A percentile compares a stretch with the other conserved stretches of the same genome.
Evolutionary conservation across 495 filamentous ascomycete genomes (phyloP).

Genomic region (Tricharina praecox): DNA sequence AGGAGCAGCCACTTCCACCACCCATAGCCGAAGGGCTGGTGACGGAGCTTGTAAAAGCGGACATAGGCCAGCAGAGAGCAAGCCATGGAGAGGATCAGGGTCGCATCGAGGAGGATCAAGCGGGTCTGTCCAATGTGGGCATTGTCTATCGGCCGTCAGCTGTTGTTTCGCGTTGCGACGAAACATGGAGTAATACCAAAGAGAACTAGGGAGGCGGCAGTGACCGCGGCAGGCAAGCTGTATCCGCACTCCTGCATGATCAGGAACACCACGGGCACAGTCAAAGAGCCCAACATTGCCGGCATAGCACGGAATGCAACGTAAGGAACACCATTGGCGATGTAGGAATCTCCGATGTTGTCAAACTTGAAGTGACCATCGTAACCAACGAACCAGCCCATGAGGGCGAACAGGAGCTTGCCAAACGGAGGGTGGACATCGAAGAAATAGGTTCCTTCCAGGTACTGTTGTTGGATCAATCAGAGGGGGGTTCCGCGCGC

Average conservation of each 20-base stretch:
- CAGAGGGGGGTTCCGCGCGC: constrained; percentile 6
- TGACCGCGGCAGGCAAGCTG: constrained; percentile 75
- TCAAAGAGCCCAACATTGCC: constrained; percentile 75
- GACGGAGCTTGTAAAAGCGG: constrained; percentile 91
- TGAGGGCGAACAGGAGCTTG: constrained; percentile 75
- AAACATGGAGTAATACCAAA: constrained; percentile 33
- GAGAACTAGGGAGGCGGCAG: constrained; percentile 71
- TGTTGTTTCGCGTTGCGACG: neutral
- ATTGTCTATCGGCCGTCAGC: constrained; percentile 43
- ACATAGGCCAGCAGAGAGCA: constrained; percentile 84
- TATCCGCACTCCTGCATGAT: constrained; percentile 99
- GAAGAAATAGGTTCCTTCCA: constrained; percentile 98
- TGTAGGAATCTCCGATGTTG: constrained; percentile 98
- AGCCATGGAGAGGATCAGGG: constrained; percentile 87
- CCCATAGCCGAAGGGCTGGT: constrained; percentile 75
- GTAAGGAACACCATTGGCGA: constrained; percentile 91
- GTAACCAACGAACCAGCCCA: constrained; percentile 91
- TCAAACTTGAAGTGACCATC: constrained; percentile 96
- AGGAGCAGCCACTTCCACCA: constrained; percentile 99
- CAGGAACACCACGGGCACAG: constrained; percentile 81
- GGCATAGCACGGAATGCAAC: constrained; percentile 89
- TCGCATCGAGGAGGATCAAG: constrained; percentile 86
- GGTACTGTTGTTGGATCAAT: constrained; percentile 47
- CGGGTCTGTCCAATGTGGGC: constrained; percentile 95
- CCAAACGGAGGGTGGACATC: constrained; percentile 97